Evolutionary conservation across 306 rosid species (phyloP).

Genomic region (Acmispon strigosus): DNA sequence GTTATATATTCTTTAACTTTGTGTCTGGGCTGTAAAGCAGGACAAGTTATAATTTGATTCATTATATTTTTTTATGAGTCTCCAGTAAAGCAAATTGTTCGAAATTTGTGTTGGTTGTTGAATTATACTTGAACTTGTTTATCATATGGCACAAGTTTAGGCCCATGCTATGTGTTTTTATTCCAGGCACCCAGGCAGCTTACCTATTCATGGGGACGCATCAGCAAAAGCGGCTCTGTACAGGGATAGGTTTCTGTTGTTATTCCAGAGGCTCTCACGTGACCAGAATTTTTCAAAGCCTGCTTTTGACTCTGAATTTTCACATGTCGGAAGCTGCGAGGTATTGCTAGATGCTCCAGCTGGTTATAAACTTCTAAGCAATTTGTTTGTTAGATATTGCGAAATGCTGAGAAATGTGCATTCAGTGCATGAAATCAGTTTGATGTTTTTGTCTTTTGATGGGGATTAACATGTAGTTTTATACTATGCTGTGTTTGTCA

Average conservation of each 20-base stretch:
- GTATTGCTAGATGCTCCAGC: conserved; percentile 25
- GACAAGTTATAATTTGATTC: background rate
- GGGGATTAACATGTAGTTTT: background rate
- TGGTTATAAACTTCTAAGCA: background rate
- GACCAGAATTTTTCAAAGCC: conserved; percentile 77
- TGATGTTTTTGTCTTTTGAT: background rate
- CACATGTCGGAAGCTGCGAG: conserved; percentile 82
- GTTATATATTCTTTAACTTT: background rate
- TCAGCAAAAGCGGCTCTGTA: conserved; percentile 63
- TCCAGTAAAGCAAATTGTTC: background rate
- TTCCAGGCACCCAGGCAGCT: conserved; percentile 50
- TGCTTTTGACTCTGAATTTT: conserved; percentile 61
- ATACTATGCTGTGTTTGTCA: conserved; percentile 27
- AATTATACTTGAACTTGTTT: background rate
- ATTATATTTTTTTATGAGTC: background rate
- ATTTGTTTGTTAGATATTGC: background rate
- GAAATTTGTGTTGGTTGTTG: background rate
- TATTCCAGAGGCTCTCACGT: conserved; percentile 82
- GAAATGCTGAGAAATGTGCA: background rate
- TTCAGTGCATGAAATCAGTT: background rate
- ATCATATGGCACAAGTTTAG: background rate
- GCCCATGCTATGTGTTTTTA: conserved; percentile 2
- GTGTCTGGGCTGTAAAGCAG: background rate
- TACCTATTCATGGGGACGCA: conserved; percentile 76
- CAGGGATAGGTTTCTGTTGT: conserved; percentile 65